Conservation (phyloP, 805 yeast genomes). For the Suhomyces kilbournensis region DNA sequence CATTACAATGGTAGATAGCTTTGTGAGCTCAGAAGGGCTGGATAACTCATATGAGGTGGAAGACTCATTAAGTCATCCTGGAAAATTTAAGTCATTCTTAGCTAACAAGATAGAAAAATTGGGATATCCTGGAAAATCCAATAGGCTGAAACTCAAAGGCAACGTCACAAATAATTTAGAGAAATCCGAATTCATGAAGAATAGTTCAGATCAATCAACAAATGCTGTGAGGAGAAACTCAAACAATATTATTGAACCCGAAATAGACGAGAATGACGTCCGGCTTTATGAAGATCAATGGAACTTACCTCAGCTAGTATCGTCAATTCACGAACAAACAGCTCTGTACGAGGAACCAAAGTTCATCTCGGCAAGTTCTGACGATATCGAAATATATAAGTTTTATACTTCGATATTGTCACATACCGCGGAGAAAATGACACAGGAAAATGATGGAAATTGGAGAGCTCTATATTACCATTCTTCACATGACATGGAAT, state of each 20-base stretch:
- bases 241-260: not conserved
- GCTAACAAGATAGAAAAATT: conserved; percentile 23
- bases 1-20: not conserved
- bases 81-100: conserved; percentile 19
- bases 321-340: not conserved
- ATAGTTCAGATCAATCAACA: not conserved
- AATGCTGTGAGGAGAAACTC: not conserved
- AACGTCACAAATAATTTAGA: not conserved
- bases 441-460: conserved; percentile 1
- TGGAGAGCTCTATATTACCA: not conserved
- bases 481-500: conserved; percentile 15
- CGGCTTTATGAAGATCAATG: conserved; percentile 6
- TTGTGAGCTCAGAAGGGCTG: not conserved
- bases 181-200: not conserved
- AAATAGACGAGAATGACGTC: conserved; percentile 2
- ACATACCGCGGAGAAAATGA: not conserved
- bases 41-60: not conserved
- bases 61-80: not conserved
- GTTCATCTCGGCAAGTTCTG: not conserved
- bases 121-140: conserved; percentile 12
- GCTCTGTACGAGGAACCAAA: not conserved
- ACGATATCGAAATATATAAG: conserved; percentile 14
- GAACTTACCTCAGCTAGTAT: not conserved
- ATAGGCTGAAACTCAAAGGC: not conserved
- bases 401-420: conserved; percentile 9